These are phyloP conservation scores for Ophiognomonia clavigignenti-juglandacearum DNA, from an alignment of 2,329 filamentous ascomycete genomes.

Conservation along the genomic window DNA sequence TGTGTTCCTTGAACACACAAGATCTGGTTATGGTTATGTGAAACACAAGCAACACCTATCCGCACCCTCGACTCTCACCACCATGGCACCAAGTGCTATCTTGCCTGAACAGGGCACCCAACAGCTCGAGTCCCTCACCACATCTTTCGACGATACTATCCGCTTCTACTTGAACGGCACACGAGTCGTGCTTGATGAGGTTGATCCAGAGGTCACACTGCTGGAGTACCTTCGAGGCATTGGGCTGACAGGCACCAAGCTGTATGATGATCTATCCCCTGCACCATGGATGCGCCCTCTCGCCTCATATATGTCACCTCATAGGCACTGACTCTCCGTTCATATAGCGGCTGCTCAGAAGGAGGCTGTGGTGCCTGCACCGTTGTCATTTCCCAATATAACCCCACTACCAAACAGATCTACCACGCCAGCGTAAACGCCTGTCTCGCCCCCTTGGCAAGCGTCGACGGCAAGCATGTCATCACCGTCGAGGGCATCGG, in stretches of 20 bases:
- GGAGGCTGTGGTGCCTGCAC: constrained; percentile 96
- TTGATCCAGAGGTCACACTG: constrained; percentile 87
- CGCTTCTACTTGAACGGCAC: constrained; percentile 95
- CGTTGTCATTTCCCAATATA: constrained; percentile 88
- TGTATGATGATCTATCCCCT: too few species aligned
- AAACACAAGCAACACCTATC: too few species aligned
- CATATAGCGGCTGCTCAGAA: constrained; percentile 76
- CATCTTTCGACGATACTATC: constrained; percentile 78
- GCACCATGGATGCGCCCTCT: not conserved
- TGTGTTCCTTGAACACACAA: not conserved
- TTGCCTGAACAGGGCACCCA: constrained; percentile 40
- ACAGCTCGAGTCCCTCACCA: constrained; percentile 54
- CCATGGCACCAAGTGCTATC: constrained; percentile 54
- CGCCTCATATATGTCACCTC: not conserved
- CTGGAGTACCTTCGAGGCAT: constrained; percentile 91
- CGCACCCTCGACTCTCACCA: constrained; percentile 1
- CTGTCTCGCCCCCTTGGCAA: constrained; percentile 86
- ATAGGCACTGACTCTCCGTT: not conserved
- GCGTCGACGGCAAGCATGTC: constrained; percentile 95
- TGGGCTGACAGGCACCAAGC: constrained; percentile 90
- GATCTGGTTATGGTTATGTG: too few species aligned
- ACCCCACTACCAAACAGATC: constrained; percentile 85
- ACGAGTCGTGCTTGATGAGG: constrained; percentile 75
- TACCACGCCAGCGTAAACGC: constrained; percentile 98
- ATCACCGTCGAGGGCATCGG: constrained; percentile 97